phyloP scores from a whole-genome alignment of 768 basidiomycete species.

The Suillus subaureus region DNA sequence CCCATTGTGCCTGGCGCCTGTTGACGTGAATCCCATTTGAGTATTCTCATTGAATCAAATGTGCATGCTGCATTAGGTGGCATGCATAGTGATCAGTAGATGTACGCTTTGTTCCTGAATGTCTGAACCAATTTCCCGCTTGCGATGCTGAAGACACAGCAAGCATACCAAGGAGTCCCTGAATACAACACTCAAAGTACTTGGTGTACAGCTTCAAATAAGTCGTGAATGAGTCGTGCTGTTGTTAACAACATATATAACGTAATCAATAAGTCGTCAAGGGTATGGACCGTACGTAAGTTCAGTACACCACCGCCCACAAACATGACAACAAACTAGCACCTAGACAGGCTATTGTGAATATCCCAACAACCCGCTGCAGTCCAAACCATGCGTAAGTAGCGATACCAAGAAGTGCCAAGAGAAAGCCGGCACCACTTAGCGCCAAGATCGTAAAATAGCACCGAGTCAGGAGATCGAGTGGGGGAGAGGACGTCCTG shows the following conservation, averaged over 20 bases:
- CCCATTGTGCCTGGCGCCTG: too few relatives aligned
- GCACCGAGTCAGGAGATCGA: slow-evolving; percentile 27
- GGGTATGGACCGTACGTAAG: not conserved
- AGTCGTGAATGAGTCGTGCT: not conserved
- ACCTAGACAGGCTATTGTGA: slow-evolving; percentile 28
- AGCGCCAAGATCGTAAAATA: slow-evolving; percentile 30
- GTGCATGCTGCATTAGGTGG: too few relatives aligned
- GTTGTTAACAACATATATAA: not conserved
- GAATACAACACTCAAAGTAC: not conserved
- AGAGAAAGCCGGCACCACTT: slow-evolving; percentile 25
- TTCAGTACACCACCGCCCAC: slow-evolving; percentile 26
- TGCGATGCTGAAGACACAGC: not conserved
- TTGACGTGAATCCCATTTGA: too few relatives aligned
- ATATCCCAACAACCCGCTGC: slow-evolving; percentile 27
- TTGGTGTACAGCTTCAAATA: not conserved
- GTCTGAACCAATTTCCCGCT: not conserved
- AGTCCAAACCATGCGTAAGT: slow-evolving; percentile 28
- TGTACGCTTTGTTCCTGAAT: not conserved
- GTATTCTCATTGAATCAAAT: too few relatives aligned
- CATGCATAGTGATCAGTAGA: not conserved
- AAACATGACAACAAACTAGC: slow-evolving; percentile 20
- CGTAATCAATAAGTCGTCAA: too few relatives aligned
- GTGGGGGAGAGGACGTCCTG: slow-evolving; percentile 11
- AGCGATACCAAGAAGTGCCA: slow-evolving; percentile 29
- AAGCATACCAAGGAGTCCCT: not conserved